Percentiles rank a stretch among this genome's conserved stretches.
These are phyloP conservation scores for Daldinia sp. DNA, from an alignment of 2,329 filamentous ascomycete species.

Conservation along the genomic window DNA sequence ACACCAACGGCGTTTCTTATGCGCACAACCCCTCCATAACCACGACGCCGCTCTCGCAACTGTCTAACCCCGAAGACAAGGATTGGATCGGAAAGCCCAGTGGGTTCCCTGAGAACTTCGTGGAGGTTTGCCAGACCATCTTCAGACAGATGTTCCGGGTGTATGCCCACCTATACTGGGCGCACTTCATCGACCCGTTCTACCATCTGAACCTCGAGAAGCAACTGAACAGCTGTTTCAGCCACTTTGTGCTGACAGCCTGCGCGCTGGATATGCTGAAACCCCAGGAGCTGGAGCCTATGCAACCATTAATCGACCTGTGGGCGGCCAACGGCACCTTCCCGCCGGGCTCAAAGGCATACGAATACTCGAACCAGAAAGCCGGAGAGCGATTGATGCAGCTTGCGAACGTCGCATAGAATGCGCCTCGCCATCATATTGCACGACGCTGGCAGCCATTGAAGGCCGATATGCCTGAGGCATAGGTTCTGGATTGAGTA, in stretches of 20 bases:
- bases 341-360: conserved; percentile 75
- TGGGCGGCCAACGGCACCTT: conserved; percentile 91
- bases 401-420: conserved; percentile 46
- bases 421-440: conserved; percentile 1
- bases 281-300: conserved; percentile 90
- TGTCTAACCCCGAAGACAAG: conserved; percentile 67
- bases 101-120: conserved; percentile 90
- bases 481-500: conserved; percentile 17
- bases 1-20: conserved; percentile 74
- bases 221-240: conserved; percentile 87
- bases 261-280: conserved; percentile 85
- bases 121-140: conserved; percentile 89
- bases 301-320: conserved; percentile 92
- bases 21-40: conserved; percentile 68
- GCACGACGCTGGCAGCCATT: conserved; percentile 2
- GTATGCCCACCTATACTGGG: conserved; percentile 97
- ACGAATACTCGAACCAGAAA: conserved; percentile 69
- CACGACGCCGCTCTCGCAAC: conserved; percentile 67
- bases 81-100: conserved; percentile 91
- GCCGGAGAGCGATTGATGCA: conserved; percentile 68
- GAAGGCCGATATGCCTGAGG: conserved; percentile 4
- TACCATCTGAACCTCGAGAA: conserved; percentile 84
- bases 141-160: conserved; percentile 99
- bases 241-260: conserved; percentile 82
- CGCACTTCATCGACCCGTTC: conserved; percentile 86